Conservation (phyloP, 2,329 filamentous ascomycete species). For the Mycogone perniciosa region DNA sequence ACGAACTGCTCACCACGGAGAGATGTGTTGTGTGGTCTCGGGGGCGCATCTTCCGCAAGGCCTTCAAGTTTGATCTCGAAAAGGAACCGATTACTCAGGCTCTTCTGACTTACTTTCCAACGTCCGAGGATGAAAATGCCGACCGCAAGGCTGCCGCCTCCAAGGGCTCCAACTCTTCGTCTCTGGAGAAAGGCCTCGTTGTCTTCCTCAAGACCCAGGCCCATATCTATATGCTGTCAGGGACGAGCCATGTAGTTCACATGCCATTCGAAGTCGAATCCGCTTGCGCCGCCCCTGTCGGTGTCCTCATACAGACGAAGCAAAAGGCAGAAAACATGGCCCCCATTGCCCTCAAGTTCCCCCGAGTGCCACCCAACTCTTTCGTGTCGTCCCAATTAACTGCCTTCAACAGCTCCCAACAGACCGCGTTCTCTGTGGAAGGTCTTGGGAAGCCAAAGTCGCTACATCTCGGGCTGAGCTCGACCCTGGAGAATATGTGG, state of each 20-base stretch:
- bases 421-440: conserved; percentile 51
- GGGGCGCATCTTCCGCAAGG: conserved; percentile 75
- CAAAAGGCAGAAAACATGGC: conserved; percentile 45
- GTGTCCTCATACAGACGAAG: conserved; percentile 81
- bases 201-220: conserved; percentile 89
- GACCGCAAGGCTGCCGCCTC: conserved; percentile 5
- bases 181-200: conserved; percentile 65
- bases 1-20: conserved; percentile 73
- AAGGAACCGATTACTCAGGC: conserved; percentile 83
- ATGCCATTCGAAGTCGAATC: conserved; percentile 91
- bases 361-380: conserved; percentile 69
- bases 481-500: conserved; percentile 53
- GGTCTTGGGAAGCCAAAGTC: conserved; percentile 50
- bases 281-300: conserved; percentile 74
- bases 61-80: conserved; percentile 80
- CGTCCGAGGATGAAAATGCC: conserved; percentile 35
- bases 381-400: conserved; percentile 67
- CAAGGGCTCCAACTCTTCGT: conserved; percentile 12
- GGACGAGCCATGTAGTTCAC: conserved; percentile 82
- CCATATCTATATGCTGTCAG: conserved; percentile 85
- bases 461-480: conserved; percentile 45
- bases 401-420: conserved; percentile 44
- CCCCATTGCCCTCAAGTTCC: conserved; percentile 50
- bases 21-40: conserved; percentile 83
- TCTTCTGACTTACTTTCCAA: conserved; percentile 74